phyloP scores from a whole-genome alignment of 345 rosid genomes.

The Salix koriyanagi region DNA sequence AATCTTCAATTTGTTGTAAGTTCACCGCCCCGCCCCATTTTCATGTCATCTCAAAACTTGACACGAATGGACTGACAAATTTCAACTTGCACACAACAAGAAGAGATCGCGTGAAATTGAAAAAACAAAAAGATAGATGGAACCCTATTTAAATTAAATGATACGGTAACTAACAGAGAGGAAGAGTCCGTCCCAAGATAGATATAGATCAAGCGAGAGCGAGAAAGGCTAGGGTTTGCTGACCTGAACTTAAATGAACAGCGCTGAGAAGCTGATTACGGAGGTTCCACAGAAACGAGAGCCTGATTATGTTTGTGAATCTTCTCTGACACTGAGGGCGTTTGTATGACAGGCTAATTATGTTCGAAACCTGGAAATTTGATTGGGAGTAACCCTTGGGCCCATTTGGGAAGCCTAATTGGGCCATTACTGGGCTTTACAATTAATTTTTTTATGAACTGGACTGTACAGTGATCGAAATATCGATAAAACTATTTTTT shows the following conservation, averaged over 20 bases:
- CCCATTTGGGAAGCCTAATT: background rate
- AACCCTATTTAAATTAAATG: background rate
- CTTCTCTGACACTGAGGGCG: background rate
- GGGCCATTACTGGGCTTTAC: background rate
- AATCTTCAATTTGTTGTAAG: background rate
- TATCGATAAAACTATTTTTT: too few relatives aligned
- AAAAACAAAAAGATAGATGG: background rate
- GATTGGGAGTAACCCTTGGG: background rate
- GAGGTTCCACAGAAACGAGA: background rate
- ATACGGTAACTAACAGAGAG: background rate
- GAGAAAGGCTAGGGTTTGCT: background rate
- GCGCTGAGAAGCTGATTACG: background rate
- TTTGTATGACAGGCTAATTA: background rate
- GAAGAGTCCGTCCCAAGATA: background rate
- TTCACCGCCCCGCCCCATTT: too few relatives aligned
- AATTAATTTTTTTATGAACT: too few relatives aligned
- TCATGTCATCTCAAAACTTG: too few relatives aligned
- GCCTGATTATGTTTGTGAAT: background rate
- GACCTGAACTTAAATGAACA: background rate
- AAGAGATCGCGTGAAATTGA: background rate
- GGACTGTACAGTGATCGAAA: too few relatives aligned
- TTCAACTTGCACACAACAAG: background rate
- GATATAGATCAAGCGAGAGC: background rate
- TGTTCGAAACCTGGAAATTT: background rate
- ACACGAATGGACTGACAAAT: too few relatives aligned